These are phyloP conservation scores for Cubamyces lactineus DNA, from an alignment of 768 basidiomycete species.

Conservation along the genomic window DNA sequence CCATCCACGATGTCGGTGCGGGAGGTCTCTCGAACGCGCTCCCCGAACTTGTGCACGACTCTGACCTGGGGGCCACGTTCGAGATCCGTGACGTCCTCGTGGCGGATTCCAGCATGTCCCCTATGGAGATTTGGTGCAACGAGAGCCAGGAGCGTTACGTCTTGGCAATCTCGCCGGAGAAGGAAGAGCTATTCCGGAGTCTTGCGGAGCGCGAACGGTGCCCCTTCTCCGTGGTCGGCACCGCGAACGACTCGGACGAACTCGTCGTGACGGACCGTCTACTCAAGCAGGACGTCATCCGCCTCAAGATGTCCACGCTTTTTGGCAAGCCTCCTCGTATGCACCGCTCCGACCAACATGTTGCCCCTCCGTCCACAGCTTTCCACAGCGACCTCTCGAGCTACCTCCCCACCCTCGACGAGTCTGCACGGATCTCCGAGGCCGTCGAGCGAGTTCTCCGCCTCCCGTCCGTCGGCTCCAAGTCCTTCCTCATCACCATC, in stretches of 20 bases:
- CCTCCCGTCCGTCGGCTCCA: conserved; percentile 91
- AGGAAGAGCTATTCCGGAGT: conserved; percentile 63
- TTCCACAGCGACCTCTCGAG: conserved; percentile 76
- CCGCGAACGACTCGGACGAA: conserved; percentile 79
- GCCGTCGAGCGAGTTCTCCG: conserved; percentile 84
- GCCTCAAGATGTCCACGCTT: conserved; percentile 90
- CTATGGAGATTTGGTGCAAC: conserved; percentile 99
- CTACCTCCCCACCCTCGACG: conserved; percentile 57
- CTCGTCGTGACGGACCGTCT: conserved; percentile 90
- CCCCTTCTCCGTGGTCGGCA: conserved; percentile 91
- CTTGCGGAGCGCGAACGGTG: conserved; percentile 90
- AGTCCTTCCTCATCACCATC: conserved; percentile 98
- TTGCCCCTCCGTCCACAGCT: conserved; percentile 28
- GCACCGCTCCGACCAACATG: conserved; percentile 66
- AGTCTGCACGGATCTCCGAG: conserved; percentile 51
- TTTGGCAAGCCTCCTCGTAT: conserved; percentile 97
- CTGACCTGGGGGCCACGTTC: conserved; percentile 85
- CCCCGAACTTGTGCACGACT: conserved; percentile 96
- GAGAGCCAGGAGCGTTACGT: conserved; percentile 99
- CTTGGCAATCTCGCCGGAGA: conserved; percentile 76
- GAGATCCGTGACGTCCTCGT: conserved; percentile 94
- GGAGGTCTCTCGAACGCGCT: conserved; percentile 96
- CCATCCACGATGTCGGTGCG: conserved; percentile 98
- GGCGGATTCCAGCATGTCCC: conserved; percentile 92
- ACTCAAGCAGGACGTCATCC: conserved; percentile 77